Percentiles rank a stretch among this genome's conserved stretches.
phyloP scores from a whole-genome alignment of 257 asterid genomes.

The Datura wrightii region DNA sequence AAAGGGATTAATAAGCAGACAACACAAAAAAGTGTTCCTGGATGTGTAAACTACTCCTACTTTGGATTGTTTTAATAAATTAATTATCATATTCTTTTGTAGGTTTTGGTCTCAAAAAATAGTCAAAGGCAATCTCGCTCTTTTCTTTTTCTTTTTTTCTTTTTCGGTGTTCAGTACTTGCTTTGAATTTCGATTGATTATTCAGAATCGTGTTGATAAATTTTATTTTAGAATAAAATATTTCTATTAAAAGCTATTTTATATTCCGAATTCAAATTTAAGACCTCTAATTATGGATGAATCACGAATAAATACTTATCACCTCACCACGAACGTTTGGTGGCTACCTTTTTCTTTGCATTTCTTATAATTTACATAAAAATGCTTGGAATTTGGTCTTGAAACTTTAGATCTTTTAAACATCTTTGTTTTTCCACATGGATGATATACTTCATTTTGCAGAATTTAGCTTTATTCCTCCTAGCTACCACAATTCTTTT shows the following conservation, averaged over 20 bases:
- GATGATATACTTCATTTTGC: neutral
- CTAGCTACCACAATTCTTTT: neutral
- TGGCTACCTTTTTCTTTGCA: neutral
- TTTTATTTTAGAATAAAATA: too few species aligned
- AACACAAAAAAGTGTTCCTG: neutral
- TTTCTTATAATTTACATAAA: neutral
- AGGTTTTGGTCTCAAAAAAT: neutral
- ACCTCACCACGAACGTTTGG: too few species aligned
- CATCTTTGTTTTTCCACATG: neutral
- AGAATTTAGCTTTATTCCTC: constrained; percentile 15
- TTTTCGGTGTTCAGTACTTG: too few species aligned
- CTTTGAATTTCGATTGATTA: too few species aligned
- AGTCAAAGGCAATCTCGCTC: neutral
- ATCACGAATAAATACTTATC: too few species aligned
- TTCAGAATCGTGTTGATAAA: too few species aligned
- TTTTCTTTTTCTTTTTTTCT: neutral
- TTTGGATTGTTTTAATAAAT: neutral
- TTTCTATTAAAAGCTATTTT: too few species aligned
- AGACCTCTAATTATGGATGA: too few species aligned
- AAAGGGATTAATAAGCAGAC: neutral
- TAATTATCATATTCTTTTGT: neutral
- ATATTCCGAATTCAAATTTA: too few species aligned
- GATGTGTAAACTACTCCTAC: neutral
- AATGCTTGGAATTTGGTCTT: constrained; percentile 4
- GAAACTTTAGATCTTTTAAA: neutral